Evolutionary conservation across 495 filamentous ascomycete species (phyloP).

Genomic region (Baudoinia panamericana): DNA sequence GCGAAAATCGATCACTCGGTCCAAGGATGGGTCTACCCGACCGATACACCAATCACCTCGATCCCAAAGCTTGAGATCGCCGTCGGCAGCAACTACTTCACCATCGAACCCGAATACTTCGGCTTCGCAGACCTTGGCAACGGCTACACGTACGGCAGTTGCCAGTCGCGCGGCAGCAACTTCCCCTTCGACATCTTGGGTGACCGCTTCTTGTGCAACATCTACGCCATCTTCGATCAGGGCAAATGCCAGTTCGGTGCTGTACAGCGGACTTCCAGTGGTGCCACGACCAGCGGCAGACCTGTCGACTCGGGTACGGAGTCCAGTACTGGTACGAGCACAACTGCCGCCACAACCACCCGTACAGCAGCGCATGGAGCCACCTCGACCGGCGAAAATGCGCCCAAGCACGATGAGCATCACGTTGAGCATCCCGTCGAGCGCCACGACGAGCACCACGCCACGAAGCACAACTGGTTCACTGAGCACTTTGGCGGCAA

Average conservation of each 20-base stretch:
- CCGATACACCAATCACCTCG: conserved; percentile 37
- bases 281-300: too few species aligned
- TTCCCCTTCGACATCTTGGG: conserved; percentile 62
- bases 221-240: conserved; percentile 68
- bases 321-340: too few species aligned
- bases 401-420: too few species aligned
- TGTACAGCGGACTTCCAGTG: conserved; percentile 49
- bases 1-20: conserved; percentile 46
- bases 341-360: too few species aligned
- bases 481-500: too few species aligned
- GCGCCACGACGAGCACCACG: too few species aligned
- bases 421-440: too few species aligned
- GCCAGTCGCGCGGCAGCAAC: conserved; percentile 55
- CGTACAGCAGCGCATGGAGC: too few species aligned
- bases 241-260: conserved; percentile 58
- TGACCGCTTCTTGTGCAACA: conserved; percentile 59
- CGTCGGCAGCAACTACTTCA: conserved; percentile 51
- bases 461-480: too few species aligned
- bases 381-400: too few species aligned
- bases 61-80: conserved; percentile 56
- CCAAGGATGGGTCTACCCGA: conserved; percentile 55
- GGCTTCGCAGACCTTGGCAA: conserved; percentile 49
- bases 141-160: conserved; percentile 53
- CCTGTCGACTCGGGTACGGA: too few species aligned
- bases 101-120: conserved; percentile 59